Evolutionary conservation across 495 filamentous ascomycete species (phyloP).

Genomic region (Hypomontagnella submonticulosa): DNA sequence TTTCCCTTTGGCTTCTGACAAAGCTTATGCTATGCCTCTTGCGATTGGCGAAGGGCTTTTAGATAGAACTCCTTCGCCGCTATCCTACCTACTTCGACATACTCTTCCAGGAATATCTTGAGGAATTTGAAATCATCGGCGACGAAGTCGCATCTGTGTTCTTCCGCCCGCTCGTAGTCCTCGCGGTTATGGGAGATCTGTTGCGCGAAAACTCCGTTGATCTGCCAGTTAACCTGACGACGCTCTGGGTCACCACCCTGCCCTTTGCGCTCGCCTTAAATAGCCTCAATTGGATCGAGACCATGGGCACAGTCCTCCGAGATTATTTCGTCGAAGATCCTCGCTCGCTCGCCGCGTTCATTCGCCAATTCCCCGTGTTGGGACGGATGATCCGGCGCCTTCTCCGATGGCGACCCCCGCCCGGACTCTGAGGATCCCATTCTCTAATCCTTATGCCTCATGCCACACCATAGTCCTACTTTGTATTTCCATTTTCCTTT

Average conservation of each 20-base stretch:
- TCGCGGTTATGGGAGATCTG: conserved; percentile 8
- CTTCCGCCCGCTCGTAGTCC: conserved; percentile 7
- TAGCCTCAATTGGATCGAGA: conserved; percentile 2
- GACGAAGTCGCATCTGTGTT: not conserved
- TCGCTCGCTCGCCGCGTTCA: conserved; percentile 2
- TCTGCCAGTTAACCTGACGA: conserved; percentile 7
- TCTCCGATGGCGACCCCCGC: not conserved
- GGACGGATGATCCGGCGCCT: not conserved
- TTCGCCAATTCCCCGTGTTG: not conserved
- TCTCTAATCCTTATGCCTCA: not conserved
- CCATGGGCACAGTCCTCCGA: not conserved
- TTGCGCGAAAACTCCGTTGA: conserved; percentile 1
- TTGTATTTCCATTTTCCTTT: not conserved
- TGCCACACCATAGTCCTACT: not conserved
- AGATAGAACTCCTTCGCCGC: conserved; percentile 8
- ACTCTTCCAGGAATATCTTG: conserved; percentile 4
- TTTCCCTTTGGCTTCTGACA: conserved; percentile 6
- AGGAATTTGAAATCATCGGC: not conserved
- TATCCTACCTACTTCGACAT: conserved; percentile 5
- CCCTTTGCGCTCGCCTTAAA: not conserved
- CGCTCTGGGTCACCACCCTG: not conserved
- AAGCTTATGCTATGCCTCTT: conserved; percentile 2
- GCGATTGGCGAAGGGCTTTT: not conserved
- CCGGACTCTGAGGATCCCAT: too few relatives aligned
- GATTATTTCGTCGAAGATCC: conserved; percentile 2